phyloP scores from a whole-genome alignment of 257 asterid species.

The Leptodermis oblonga region DNA sequence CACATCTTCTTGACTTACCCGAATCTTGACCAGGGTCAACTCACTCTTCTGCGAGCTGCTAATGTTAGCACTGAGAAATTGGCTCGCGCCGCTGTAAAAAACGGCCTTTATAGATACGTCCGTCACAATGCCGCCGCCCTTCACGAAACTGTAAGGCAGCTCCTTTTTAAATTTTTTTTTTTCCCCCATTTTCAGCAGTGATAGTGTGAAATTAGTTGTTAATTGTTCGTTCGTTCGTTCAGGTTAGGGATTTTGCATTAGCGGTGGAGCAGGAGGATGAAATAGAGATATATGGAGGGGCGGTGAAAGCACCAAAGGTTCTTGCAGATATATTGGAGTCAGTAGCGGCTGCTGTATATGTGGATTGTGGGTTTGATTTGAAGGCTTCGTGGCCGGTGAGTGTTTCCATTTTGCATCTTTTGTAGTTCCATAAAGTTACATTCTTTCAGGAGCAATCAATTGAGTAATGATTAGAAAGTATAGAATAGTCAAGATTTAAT shows the following conservation, averaged over 20 bases:
- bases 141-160: constrained; percentile 38
- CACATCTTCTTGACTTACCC: constrained; percentile 49
- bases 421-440: not conserved
- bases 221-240: constrained; percentile 12
- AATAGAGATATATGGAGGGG: constrained; percentile 62
- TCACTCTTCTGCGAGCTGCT: constrained; percentile 66
- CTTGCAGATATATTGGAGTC: constrained; percentile 87
- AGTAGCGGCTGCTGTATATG: constrained; percentile 64
- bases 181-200: not conserved
- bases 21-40: constrained; percentile 51
- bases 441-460: too few relatives aligned
- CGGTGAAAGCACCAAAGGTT: constrained; percentile 70
- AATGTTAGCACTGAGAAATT: constrained; percentile 82
- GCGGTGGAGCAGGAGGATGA: constrained; percentile 46
- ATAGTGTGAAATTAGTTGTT: not conserved
- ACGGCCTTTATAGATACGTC: constrained; percentile 47
- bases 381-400: constrained; percentile 33
- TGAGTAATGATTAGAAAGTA: too few relatives aligned
- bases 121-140: constrained; percentile 55
- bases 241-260: constrained; percentile 64
- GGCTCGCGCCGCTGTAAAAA: constrained; percentile 73
- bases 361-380: constrained; percentile 34
- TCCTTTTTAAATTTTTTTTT: not conserved
- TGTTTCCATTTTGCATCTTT: not conserved
- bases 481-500: too few relatives aligned